phyloP scores from a whole-genome alignment of 2,329 filamentous ascomycete species.

The Pseudogymnoascus verrucosus region DNA sequence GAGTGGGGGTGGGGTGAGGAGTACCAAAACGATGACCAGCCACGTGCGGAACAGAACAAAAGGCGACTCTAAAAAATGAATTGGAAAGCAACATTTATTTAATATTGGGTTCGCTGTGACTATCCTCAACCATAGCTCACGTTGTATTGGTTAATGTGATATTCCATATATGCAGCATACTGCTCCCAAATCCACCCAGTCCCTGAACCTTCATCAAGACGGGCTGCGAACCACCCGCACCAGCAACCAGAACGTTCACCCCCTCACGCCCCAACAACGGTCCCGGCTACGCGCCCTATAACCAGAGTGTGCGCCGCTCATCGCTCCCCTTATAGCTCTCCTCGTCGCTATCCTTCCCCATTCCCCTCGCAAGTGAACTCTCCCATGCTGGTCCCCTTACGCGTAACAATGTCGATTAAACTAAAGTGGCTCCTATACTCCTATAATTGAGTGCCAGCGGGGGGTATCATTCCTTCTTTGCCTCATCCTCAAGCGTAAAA shows the following conservation, averaged over 20 bases:
- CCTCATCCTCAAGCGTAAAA: conserved; percentile 39
- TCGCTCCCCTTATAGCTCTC: not conserved
- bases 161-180: not conserved
- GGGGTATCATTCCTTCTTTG: conserved; percentile 5
- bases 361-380: not conserved
- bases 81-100: not conserved
- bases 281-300: no score
- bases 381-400: not conserved
- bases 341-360: not conserved
- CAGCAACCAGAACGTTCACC: not conserved
- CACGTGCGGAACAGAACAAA: not conserved
- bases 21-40: not conserved
- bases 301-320: not conserved
- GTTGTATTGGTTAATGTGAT: not conserved
- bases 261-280: no score
- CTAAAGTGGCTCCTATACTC: not conserved
- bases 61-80: not conserved
- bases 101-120: not conserved
- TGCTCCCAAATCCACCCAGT: not conserved
- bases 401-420: not conserved
- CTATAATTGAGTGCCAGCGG: not conserved
- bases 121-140: not conserved
- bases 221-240: not conserved
- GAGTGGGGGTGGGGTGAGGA: not conserved
- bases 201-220: not conserved